These are phyloP conservation scores for Alternaria conjuncta DNA, from an alignment of 2,329 filamentous ascomycete species.

Conservation along the genomic window DNA sequence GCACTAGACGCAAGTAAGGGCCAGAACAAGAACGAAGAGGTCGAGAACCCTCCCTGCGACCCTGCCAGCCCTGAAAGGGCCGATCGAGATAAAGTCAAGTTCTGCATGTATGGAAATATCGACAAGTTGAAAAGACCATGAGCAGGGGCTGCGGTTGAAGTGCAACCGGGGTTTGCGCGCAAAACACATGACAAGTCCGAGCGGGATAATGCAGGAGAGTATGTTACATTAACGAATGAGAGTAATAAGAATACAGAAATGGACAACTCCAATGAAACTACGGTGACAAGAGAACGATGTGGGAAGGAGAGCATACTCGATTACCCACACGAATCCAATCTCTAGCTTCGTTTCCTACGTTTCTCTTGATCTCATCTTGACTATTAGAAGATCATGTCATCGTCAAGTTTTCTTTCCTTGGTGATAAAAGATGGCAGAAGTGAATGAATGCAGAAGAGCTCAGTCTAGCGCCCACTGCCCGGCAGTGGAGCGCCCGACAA, in stretches of 20 bases:
- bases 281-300: conserved; percentile 3
- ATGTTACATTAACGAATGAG: conserved; percentile 18
- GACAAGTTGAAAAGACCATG: background rate
- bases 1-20: background rate
- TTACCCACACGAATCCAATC: background rate
- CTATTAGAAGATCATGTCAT: conserved; percentile 3
- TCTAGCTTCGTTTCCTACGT: background rate
- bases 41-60: conserved; percentile 2
- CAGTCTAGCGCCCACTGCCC: background rate
- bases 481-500: background rate
- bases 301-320: conserved; percentile 6
- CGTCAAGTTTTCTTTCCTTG: background rate
- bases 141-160: background rate
- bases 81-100: background rate
- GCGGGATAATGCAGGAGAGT: background rate
- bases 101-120: background rate
- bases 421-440: background rate
- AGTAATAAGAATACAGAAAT: background rate
- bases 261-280: background rate
- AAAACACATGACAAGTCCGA: background rate
- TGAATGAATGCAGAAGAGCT: background rate
- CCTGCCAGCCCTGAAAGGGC: background rate
- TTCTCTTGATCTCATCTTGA: conserved; percentile 1
- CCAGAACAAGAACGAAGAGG: background rate
- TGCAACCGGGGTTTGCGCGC: background rate